phyloP scores from a whole-genome alignment of 148 eudicot species.

The Pouteria glomerata region DNA sequence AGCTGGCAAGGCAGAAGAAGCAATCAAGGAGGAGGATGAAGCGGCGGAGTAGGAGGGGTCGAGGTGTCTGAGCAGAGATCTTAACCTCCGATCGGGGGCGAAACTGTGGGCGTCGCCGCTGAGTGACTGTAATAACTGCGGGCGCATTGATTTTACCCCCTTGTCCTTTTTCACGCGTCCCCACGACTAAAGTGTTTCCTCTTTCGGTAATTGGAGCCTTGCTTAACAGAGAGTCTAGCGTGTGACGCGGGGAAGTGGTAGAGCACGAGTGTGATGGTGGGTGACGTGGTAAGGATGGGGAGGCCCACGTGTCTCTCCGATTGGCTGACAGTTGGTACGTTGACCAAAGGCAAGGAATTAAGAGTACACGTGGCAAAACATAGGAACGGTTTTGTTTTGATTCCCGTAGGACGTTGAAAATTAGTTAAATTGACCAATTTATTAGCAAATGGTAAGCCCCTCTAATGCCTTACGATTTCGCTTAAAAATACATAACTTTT shows the following conservation, averaged over 20 bases:
- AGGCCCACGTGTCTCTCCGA: constrained; percentile 21
- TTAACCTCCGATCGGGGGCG: constrained; percentile 55
- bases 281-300: constrained; percentile 83
- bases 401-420: too few species aligned
- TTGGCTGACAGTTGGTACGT: too few species aligned
- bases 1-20: background rate
- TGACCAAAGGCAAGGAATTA: too few species aligned
- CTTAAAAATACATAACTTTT: too few species aligned
- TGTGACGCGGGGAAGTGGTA: constrained; percentile 6
- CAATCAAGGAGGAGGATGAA: too few species aligned
- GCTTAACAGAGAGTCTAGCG: background rate
- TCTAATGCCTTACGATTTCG: too few species aligned
- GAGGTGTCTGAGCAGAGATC: constrained; percentile 52
- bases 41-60: too few species aligned
- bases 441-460: too few species aligned
- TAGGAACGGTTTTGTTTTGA: too few species aligned
- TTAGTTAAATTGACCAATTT: too few species aligned
- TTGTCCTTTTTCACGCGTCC: background rate
- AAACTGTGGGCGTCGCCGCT: constrained; percentile 11
- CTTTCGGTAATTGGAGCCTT: background rate
- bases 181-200: background rate
- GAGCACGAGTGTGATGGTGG: too few species aligned
- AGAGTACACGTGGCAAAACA: too few species aligned
- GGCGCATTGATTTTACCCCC: constrained; percentile 5
- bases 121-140: background rate